phyloP scores from a whole-genome alignment of 345 rosid species.

The Litchi chinensis region DNA sequence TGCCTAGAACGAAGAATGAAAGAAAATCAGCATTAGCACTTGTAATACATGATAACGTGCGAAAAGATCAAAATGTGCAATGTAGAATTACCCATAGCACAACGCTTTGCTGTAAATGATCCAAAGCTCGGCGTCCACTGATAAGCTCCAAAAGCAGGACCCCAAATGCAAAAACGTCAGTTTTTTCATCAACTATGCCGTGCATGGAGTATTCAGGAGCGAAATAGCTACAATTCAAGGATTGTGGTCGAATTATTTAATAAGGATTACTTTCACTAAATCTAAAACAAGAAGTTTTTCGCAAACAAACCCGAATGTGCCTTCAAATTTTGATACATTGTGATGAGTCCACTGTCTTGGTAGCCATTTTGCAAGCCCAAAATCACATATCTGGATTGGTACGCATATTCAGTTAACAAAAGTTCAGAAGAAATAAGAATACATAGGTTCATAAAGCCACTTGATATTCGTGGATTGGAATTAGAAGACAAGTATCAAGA shows the following conservation, averaged over 20 bases:
- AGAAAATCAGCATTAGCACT: background rate
- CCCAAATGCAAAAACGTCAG: constrained; percentile 87
- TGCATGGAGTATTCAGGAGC: constrained; percentile 97
- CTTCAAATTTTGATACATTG: constrained; percentile 87
- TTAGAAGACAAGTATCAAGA: background rate
- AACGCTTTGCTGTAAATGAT: constrained; percentile 65
- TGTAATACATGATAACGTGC: background rate
- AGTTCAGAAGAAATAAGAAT: background rate
- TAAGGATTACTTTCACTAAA: background rate
- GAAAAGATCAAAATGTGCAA: background rate
- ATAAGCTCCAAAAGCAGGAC: constrained; percentile 90
- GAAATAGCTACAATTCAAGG: constrained; percentile 60
- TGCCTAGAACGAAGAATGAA: constrained; percentile 47
- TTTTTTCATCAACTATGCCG: constrained; percentile 92
- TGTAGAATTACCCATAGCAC: constrained; percentile 68
- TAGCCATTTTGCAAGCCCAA: constrained; percentile 95
- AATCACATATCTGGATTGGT: constrained; percentile 73
- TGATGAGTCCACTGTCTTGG: constrained; percentile 82
- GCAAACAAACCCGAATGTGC: constrained; percentile 85
- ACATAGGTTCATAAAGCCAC: constrained; percentile 2
- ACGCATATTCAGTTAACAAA: constrained; percentile 19
- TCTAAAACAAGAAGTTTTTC: background rate
- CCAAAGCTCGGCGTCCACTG: constrained; percentile 76
- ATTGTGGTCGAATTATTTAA: constrained; percentile 3
- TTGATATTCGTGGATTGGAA: background rate